These are phyloP conservation scores for Alternaria alternata DNA, from an alignment of 2,329 filamentous ascomycete species.

Conservation along the genomic window DNA sequence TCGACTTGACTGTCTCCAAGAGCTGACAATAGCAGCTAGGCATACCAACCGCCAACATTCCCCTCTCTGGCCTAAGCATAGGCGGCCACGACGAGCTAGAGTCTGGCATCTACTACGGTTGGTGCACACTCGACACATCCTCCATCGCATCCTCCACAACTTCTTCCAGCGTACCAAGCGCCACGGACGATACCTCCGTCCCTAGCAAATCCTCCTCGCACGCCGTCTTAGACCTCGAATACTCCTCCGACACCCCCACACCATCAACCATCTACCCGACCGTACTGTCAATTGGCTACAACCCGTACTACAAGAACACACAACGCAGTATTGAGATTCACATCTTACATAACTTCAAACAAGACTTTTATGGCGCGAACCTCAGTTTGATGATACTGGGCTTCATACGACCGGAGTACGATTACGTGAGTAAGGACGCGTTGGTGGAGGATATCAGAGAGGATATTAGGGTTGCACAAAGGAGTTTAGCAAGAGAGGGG, in stretches of 20 bases:
- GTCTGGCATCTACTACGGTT: slow-evolving; percentile 94
- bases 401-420: slow-evolving; percentile 86
- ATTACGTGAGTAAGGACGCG: slow-evolving; percentile 85
- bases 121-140: slow-evolving; percentile 73
- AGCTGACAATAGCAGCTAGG: slow-evolving; percentile 69
- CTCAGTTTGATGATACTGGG: slow-evolving; percentile 84
- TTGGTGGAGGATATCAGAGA: slow-evolving; percentile 87
- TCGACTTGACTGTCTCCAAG: too few relatives aligned
- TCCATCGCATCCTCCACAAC: slow-evolving; percentile 44
- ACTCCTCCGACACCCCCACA: slow-evolving; percentile 23
- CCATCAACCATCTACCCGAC: slow-evolving; percentile 39
- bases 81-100: slow-evolving; percentile 68
- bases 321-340: slow-evolving; percentile 89
- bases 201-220: slow-evolving; percentile 34
- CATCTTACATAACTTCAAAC: slow-evolving; percentile 77
- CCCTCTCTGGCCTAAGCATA: slow-evolving; percentile 73
- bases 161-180: slow-evolving; percentile 29
- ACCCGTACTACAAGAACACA: slow-evolving; percentile 95
- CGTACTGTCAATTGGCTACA: slow-evolving; percentile 71
- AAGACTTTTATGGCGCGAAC: slow-evolving; percentile 84
- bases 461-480: slow-evolving; percentile 83
- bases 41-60: slow-evolving; percentile 93
- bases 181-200: slow-evolving; percentile 23
- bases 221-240: slow-evolving; percentile 38
- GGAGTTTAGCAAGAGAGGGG: slow-evolving; percentile 71